Evolutionary conservation across 768 basidiomycete genomes (phyloP).

Genomic region (Sporobolomyces roseus): DNA sequence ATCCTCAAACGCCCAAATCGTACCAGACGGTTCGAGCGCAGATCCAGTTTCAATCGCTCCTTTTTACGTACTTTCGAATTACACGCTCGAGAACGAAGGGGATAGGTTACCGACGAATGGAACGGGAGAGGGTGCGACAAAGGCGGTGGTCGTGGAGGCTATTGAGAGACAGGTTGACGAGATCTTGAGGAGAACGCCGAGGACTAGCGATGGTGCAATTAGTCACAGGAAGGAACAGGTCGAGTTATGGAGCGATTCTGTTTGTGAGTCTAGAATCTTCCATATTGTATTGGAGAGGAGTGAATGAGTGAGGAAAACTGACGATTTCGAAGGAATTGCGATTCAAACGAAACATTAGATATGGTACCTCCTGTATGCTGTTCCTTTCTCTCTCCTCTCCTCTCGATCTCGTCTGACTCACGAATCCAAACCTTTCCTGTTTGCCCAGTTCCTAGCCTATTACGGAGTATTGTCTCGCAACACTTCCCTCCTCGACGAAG

Average conservation of each 20-base stretch:
- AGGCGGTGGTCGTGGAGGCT: not conserved
- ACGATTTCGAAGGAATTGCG: too few relatives aligned
- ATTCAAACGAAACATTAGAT: too few relatives aligned
- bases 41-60: conserved; percentile 27
- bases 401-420: not conserved
- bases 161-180: conserved; percentile 58
- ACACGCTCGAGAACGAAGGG: not conserved
- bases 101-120: not conserved
- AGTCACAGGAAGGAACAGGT: conserved; percentile 58
- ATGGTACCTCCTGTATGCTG: conserved; percentile 31
- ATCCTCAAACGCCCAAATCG: not conserved
- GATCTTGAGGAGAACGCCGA: conserved; percentile 56
- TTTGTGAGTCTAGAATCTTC: conserved; percentile 10
- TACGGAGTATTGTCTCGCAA: conserved; percentile 64
- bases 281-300: too few relatives aligned
- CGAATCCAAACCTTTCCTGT: conserved; percentile 42
- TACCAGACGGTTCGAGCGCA: conserved; percentile 26
- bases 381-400: not conserved
- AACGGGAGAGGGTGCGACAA: not conserved
- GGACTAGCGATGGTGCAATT: conserved; percentile 69
- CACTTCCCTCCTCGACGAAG: conserved; percentile 59
- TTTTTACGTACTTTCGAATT: conserved; percentile 15
- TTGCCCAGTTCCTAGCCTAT: conserved; percentile 66
- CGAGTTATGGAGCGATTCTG: conserved; percentile 33
- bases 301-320: not conserved